phyloP scores from a whole-genome alignment of 257 asterid genomes.

The Nicotiana benthamiana region DNA sequence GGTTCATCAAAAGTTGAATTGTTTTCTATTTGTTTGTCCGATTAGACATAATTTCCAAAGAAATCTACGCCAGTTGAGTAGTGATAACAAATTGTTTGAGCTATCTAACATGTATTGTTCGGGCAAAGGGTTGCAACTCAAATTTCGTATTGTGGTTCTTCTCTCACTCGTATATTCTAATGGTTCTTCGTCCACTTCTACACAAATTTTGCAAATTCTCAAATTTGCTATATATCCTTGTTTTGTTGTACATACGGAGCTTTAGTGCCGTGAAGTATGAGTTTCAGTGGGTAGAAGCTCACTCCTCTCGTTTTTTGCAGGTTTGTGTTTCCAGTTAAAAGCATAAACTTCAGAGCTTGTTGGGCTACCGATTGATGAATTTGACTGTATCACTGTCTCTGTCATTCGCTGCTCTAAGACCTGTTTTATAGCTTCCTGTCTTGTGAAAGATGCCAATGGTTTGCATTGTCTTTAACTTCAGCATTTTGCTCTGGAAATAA shows the following conservation, averaged over 20 bases:
- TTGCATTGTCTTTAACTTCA: not conserved
- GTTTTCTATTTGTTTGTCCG: not conserved
- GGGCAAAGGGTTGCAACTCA: not conserved
- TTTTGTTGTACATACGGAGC: not conserved
- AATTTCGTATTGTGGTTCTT: not conserved
- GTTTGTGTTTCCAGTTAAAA: not conserved
- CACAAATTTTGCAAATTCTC: not conserved
- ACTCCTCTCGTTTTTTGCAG: not conserved
- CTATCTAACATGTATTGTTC: not conserved
- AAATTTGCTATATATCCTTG: not conserved
- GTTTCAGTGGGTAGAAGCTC: not conserved
- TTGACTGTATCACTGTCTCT: not conserved
- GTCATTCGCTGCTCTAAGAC: not conserved
- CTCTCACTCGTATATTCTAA: not conserved
- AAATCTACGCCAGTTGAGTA: not conserved
- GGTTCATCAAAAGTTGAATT: not conserved
- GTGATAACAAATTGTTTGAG: not conserved
- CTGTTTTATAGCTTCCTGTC: not conserved
- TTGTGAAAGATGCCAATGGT: not conserved
- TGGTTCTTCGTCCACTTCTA: not conserved
- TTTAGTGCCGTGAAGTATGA: not conserved
- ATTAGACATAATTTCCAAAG: not conserved
- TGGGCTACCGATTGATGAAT: not conserved
- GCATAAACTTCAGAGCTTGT: not conserved
- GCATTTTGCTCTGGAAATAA: not conserved